phyloP scores from a whole-genome alignment of 2,329 filamentous ascomycete species.

The Phyllosticta capitalensis region DNA sequence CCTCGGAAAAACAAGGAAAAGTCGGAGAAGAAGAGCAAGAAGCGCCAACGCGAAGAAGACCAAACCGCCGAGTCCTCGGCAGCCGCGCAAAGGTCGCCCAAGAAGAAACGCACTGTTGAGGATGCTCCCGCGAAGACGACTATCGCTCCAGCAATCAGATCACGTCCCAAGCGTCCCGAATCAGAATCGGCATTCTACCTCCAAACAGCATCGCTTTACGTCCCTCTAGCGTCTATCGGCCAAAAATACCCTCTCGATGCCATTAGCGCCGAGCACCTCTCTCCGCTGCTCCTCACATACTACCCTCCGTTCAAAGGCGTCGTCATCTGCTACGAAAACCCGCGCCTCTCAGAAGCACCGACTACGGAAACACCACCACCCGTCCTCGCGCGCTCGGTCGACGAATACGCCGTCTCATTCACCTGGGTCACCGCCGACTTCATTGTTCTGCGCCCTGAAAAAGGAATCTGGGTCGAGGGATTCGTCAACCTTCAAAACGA shows the following conservation, averaged over 20 bases:
- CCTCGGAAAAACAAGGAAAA: constrained; percentile 30
- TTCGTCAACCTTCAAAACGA: constrained; percentile 79
- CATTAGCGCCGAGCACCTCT: constrained; percentile 63
- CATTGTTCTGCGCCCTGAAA: constrained; percentile 67
- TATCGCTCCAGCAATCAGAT: background rate
- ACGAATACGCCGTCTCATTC: constrained; percentile 77
- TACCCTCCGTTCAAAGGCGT: constrained; percentile 63
- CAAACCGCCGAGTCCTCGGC: constrained; percentile 1
- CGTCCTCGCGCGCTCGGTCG: constrained; percentile 15
- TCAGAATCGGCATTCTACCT: constrained; percentile 52
- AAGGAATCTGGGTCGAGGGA: constrained; percentile 67
- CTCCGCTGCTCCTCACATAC: constrained; percentile 67
- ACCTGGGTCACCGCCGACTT: constrained; percentile 85
- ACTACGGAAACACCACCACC: background rate
- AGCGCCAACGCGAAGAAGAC: constrained; percentile 15
- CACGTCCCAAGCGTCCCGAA: background rate
- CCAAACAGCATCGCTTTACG: constrained; percentile 71
- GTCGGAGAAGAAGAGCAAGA: constrained; percentile 19
- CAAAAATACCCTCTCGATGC: constrained; percentile 62
- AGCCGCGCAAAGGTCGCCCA: constrained; percentile 3
- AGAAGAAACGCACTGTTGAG: constrained; percentile 9
- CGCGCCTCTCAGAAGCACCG: constrained; percentile 53
- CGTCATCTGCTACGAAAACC: constrained; percentile 63
- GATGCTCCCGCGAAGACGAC: background rate
- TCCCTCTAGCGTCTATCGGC: constrained; percentile 62